Evolutionary conservation across 371 early-diverging fungal species (phyloP), one percentile per base, ranked within the genome.

Genomic region (Rhizopus sp.): DNA sequence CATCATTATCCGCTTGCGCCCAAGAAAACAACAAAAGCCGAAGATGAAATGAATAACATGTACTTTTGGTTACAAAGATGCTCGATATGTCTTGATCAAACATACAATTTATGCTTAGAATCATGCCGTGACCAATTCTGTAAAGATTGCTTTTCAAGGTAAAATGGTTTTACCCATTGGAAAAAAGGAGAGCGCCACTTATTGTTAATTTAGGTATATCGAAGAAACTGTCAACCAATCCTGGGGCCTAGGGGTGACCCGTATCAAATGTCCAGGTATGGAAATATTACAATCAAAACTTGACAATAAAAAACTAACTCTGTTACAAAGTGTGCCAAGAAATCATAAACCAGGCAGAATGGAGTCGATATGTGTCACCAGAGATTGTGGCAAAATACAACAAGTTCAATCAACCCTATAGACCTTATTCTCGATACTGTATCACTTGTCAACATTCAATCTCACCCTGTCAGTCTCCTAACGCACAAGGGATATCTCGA

Each of bases 51-150:
- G 57, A 64, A 73, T 9, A 78, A 83, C 16, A 75, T 86, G 63
- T 84, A 87, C 44, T 83, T 77, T 50, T 87, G 84, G 81, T 57
- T 86, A 8, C 83, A 83, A 33, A 68, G 83, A 16, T 87, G 88
- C 51, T 86, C 86, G 30, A 87, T 87, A 55, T 87, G 88, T 63
- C 78, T 87, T 53, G 86, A 84, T 44, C 72, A 77, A n/a, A 77
- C 75, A 0, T 75, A 82, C 47, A 81, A 77, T 50, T 65, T 87
- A 33, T 87, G 85, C 38, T 68, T 87, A 23, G 84, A 87, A 17
- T 52, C 64, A 41, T 87, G 88, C 53, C 74, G 86, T 50, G 88
- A 87, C 60, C 88, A 87, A 60, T 87, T 85, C 50, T 87, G 88
- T 51, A 66, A 74, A 62, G 83, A 80, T 41, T 87, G 88, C 53